These are phyloP conservation scores for Tetrastigma voinierianum DNA, from an alignment of 164 flowering plant genomes.

Conservation along the genomic window DNA sequence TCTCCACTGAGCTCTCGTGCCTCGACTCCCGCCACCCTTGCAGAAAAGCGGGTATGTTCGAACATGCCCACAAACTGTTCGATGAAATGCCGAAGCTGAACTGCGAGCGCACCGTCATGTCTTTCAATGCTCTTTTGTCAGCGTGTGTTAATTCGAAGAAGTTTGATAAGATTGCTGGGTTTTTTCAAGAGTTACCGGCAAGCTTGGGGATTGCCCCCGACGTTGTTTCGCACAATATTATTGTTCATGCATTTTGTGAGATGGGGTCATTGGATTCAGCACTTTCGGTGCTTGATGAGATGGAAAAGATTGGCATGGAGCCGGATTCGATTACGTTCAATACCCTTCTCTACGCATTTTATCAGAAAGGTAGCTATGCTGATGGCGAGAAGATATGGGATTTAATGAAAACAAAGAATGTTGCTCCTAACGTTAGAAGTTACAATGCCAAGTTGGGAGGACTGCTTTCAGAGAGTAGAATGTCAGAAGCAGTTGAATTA, in stretches of 20 bases:
- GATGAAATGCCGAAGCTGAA: constrained; percentile 52
- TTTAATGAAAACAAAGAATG: constrained; percentile 30
- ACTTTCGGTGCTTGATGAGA: constrained; percentile 29
- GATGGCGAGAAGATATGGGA: constrained; percentile 48
- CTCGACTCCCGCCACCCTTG: constrained; percentile 30
- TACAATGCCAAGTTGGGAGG: constrained; percentile 36
- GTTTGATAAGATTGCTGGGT: constrained; percentile 27
- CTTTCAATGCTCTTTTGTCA: constrained; percentile 47
- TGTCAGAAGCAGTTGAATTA: constrained; percentile 33
- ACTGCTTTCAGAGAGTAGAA: constrained; percentile 19
- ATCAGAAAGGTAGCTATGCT: constrained; percentile 15
- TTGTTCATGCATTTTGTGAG: constrained; percentile 37
- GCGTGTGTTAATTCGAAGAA: constrained; percentile 33
- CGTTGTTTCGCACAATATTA: constrained; percentile 36
- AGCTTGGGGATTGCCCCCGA: constrained; percentile 30
- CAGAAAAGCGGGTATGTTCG: constrained; percentile 41
- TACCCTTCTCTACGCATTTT: constrained; percentile 34
- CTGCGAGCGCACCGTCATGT: constrained; percentile 34
- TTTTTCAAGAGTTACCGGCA: constrained; percentile 31
- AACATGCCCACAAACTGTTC: constrained; percentile 48
- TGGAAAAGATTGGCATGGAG: constrained; percentile 33
- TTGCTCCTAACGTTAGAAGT: constrained; percentile 26
- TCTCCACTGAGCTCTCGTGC: constrained; percentile 23
- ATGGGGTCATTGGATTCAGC: constrained; percentile 39
- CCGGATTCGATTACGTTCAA: constrained; percentile 45